Conservation (phyloP, 2,329 filamentous ascomycete genomes). For the Epichloe typhina region DNA sequence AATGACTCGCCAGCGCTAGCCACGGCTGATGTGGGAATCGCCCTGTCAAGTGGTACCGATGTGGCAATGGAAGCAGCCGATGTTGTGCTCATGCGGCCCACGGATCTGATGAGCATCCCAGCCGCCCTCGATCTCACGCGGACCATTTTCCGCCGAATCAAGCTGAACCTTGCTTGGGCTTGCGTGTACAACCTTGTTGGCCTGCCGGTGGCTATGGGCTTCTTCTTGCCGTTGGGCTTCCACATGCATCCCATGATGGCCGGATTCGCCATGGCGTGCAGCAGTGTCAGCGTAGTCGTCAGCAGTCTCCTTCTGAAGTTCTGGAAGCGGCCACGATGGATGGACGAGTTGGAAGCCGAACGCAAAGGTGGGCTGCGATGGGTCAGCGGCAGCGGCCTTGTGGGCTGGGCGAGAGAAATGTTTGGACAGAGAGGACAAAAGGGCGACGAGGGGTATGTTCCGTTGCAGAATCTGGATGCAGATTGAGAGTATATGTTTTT, state of each 20-base stretch:
- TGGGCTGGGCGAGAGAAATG: constrained; percentile 29
- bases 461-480: constrained; percentile 38
- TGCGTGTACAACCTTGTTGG: constrained; percentile 88
- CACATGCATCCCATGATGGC: constrained; percentile 90
- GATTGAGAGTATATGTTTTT: background rate
- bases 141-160: constrained; percentile 83
- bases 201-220: constrained; percentile 89
- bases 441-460: constrained; percentile 45
- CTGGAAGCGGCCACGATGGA: constrained; percentile 77
- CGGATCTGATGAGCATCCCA: constrained; percentile 86
- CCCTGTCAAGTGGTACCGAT: constrained; percentile 83
- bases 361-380: constrained; percentile 35
- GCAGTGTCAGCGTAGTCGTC: constrained; percentile 78
- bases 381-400: constrained; percentile 28
- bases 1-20: constrained; percentile 94
- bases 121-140: constrained; percentile 70
- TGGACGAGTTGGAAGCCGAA: constrained; percentile 58
- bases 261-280: constrained; percentile 84
- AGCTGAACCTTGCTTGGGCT: constrained; percentile 83
- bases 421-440: constrained; percentile 24
- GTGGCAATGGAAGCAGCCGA: constrained; percentile 97
- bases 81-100: constrained; percentile 86
- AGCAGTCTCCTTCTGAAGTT: constrained; percentile 74
- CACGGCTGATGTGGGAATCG: constrained; percentile 85
- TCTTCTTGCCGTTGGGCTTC: constrained; percentile 81